Conservation (phyloP, 179 eudicot genomes). For the Silene noctiflora region DNA sequence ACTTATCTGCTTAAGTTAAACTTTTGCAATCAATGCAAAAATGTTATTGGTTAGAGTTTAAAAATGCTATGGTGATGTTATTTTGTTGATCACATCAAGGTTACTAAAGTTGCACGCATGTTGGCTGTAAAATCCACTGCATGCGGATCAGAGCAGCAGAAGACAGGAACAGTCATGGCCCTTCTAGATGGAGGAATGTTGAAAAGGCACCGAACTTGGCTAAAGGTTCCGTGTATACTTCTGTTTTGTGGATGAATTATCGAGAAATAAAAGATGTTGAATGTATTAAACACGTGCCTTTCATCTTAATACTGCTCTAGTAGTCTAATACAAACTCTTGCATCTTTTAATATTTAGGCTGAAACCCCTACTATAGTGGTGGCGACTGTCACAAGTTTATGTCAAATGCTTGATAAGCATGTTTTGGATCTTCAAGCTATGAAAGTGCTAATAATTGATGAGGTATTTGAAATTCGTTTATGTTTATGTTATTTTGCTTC, state of each 20-base stretch:
- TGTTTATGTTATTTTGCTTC: background rate
- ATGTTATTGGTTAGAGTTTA: background rate
- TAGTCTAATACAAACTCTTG: background rate
- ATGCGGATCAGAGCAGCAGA: slow-evolving; percentile 42
- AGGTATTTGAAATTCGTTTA: slow-evolving; percentile 46
- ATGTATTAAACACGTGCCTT: background rate
- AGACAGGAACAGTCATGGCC: slow-evolving; percentile 78
- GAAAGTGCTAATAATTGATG: slow-evolving; percentile 78
- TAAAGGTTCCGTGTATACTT: slow-evolving; percentile 56
- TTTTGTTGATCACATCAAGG: slow-evolving; percentile 39
- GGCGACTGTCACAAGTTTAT: slow-evolving; percentile 77
- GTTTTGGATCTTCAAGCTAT: slow-evolving; percentile 59
- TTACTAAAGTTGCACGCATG: slow-evolving; percentile 84
- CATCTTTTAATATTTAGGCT: slow-evolving; percentile 44
- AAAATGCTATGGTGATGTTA: slow-evolving; percentile 23
- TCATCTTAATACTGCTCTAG: background rate
- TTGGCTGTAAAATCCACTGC: slow-evolving; percentile 58
- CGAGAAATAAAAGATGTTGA: background rate
- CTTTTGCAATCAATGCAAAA: background rate
- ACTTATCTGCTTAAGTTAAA: background rate
- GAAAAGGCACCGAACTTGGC: slow-evolving; percentile 86
- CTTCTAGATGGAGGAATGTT: slow-evolving; percentile 93
- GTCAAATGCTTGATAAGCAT: slow-evolving; percentile 82
- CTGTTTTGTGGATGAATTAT: background rate
- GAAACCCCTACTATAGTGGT: slow-evolving; percentile 89